Conservation (phyloP, 202 grass and related monocot species). For the Carex arenaria region DNA sequence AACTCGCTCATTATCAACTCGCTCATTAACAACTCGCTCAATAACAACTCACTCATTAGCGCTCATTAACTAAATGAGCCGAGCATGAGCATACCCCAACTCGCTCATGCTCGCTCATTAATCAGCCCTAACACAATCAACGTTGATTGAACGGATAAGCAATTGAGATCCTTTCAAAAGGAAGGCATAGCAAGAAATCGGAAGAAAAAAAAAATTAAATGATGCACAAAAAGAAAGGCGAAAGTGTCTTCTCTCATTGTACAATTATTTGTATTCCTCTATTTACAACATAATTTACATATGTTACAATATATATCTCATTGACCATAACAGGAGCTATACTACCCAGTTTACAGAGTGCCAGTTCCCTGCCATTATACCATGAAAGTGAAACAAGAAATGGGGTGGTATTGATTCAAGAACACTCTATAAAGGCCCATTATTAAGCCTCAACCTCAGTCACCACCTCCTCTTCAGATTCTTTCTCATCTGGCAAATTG, state of each 20-base stretch:
- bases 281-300: conserved; percentile 13
- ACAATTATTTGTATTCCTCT: neutral
- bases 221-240: neutral
- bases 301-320: neutral
- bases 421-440: neutral
- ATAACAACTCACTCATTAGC: too few relatives aligned
- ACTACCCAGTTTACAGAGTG: neutral
- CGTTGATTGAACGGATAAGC: neutral
- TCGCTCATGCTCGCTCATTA: too few relatives aligned
- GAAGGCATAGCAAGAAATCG: neutral
- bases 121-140: neutral
- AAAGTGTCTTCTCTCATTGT: neutral
- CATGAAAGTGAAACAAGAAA: neutral
- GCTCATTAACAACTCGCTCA: too few relatives aligned
- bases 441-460: conserved; percentile 34
- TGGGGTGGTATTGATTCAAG: neutral
- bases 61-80: too few relatives aligned
- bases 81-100: too few relatives aligned
- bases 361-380: neutral
- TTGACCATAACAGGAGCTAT: neutral
- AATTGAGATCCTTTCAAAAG: neutral
- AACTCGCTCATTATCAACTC: too few relatives aligned
- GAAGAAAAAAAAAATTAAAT: neutral
- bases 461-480: conserved; percentile 40
- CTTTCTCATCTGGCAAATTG: conserved; percentile 3